A percentile compares a stretch with the other conserved stretches of the same genome.
These are phyloP conservation scores for Sherardia arvensis DNA, from an alignment of 257 asterid species.

Conservation along the genomic window DNA sequence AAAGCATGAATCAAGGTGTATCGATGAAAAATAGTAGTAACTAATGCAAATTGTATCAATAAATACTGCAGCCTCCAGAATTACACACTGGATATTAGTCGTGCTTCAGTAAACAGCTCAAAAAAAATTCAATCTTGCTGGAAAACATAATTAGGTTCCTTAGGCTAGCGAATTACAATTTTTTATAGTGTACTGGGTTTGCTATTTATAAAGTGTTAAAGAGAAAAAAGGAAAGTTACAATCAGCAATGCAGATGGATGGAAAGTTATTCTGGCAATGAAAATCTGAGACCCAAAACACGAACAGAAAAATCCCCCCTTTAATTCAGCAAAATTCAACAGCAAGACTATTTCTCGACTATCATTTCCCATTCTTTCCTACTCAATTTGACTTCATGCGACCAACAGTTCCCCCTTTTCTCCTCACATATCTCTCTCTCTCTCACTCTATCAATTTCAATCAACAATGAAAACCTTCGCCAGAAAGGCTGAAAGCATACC, in stretches of 20 bases:
- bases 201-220: neutral
- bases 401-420: neutral
- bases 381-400: neutral
- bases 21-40: too few relatives aligned
- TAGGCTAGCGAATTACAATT: neutral
- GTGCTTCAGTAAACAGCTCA: neutral
- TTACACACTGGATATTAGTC: neutral
- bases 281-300: neutral
- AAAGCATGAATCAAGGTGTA: too few relatives aligned
- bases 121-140: neutral
- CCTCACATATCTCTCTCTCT: neutral
- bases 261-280: neutral
- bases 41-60: neutral
- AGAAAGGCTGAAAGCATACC: conserved; percentile 27
- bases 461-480: neutral
- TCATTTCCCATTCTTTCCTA: neutral
- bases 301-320: neutral
- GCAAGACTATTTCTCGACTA: neutral
- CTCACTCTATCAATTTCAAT: neutral
- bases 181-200: too few relatives aligned
- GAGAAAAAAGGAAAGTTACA: neutral
- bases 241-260: neutral
- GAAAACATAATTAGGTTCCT: neutral
- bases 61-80: neutral
- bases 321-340: neutral